phyloP scores from a whole-genome alignment of 2,329 filamentous ascomycete genomes.

The Thielaviopsis musarum region DNA sequence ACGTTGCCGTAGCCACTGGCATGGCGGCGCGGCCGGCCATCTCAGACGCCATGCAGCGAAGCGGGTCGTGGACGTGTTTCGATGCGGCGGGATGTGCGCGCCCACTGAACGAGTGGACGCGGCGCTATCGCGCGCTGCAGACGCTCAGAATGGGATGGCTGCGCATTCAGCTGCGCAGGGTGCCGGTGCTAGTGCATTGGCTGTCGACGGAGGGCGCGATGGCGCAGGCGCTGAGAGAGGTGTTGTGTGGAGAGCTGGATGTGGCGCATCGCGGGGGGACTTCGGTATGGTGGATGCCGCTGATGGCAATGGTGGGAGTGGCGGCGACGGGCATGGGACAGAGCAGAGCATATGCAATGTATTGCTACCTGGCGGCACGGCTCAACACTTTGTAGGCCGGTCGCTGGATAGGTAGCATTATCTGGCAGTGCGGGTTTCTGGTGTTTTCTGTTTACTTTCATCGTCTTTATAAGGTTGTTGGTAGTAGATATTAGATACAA shows the following conservation, averaged over 20 bases:
- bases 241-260: not conserved
- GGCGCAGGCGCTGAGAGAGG: not conserved
- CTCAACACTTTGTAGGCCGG: not conserved
- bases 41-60: slow-evolving; percentile 10
- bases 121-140: slow-evolving; percentile 14
- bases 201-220: not conserved
- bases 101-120: slow-evolving; percentile 12
- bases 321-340: not conserved
- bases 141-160: slow-evolving; percentile 1
- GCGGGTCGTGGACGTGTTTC: slow-evolving; percentile 10
- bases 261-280: not conserved
- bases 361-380: slow-evolving; percentile 3
- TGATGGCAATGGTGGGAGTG: slow-evolving; percentile 1
- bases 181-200: not conserved
- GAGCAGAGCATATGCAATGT: slow-evolving; percentile 1
- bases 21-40: not conserved
- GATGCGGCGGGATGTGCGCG: not conserved
- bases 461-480: too few relatives aligned
- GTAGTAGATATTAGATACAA: too few relatives aligned
- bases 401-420: too few relatives aligned
- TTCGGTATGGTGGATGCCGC: slow-evolving; percentile 6
- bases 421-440: too few relatives aligned
- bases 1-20: slow-evolving; percentile 15
- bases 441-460: too few relatives aligned
- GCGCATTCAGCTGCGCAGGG: not conserved